These are phyloP conservation scores for Batkoa obscura DNA, from an alignment of 371 early-diverging fungal genomes.

Conservation along the genomic window DNA sequence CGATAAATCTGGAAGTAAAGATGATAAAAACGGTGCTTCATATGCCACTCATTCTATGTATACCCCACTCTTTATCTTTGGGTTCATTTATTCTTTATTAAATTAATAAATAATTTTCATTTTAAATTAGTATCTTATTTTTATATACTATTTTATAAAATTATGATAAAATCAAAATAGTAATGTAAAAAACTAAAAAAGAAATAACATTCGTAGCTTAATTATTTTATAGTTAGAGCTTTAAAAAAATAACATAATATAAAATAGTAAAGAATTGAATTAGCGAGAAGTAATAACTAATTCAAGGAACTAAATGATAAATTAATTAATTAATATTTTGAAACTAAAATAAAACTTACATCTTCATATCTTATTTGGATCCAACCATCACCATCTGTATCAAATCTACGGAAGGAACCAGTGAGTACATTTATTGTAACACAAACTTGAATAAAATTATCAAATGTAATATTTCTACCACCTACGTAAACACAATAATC, in stretches of 20 bases:
- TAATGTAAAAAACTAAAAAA: too few species aligned
- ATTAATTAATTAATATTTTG: not conserved
- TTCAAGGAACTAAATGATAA: constrained; percentile 20
- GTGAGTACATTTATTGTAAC: constrained; percentile 61
- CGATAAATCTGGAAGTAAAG: not conserved
- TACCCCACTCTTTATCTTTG: too few species aligned
- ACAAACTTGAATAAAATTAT: constrained; percentile 60
- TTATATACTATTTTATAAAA: too few species aligned
- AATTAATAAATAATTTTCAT: too few species aligned
- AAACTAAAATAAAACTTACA: constrained; percentile 13
- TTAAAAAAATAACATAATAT: too few species aligned
- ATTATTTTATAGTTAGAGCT: too few species aligned
- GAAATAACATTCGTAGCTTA: too few species aligned
- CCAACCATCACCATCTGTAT: constrained; percentile 50
- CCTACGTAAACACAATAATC: too few species aligned
- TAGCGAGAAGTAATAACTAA: constrained; percentile 15
- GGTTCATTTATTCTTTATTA: too few species aligned
- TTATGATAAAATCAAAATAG: too few species aligned
- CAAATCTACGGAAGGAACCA: constrained; percentile 50
- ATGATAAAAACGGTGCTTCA: not conserved
- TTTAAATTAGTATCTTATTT: too few species aligned
- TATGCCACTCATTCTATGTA: too few species aligned
- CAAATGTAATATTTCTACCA: constrained; percentile 47
- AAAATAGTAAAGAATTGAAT: not conserved
- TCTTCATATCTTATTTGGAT: constrained; percentile 57